These are phyloP conservation scores for Claviceps spartinae DNA, from an alignment of 2,329 filamentous ascomycete genomes.

Conservation along the genomic window DNA sequence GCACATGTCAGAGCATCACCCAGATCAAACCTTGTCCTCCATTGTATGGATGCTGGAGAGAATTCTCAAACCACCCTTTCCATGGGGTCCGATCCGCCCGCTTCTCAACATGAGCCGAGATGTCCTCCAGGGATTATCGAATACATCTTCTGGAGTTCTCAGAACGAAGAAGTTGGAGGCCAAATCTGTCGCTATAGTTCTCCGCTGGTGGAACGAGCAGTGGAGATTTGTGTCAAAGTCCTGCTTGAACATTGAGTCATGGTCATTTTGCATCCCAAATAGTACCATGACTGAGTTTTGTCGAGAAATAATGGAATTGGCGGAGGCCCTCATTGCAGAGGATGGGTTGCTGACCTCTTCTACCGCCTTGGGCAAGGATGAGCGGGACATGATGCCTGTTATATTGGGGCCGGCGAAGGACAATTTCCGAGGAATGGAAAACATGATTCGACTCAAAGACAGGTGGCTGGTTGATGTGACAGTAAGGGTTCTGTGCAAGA, in stretches of 20 bases:
- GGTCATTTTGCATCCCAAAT: constrained; percentile 68
- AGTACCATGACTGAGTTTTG: constrained; percentile 80
- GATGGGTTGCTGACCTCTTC: constrained; percentile 72
- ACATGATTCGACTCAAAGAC: constrained; percentile 84
- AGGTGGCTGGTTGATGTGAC: constrained; percentile 71
- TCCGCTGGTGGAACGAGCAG: constrained; percentile 69
- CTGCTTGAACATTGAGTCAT: constrained; percentile 70
- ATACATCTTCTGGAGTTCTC: constrained; percentile 41
- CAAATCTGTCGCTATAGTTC: constrained; percentile 51
- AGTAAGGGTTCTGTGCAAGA: constrained; percentile 70
- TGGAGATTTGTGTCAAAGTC: constrained; percentile 74
- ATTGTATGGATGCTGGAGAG: constrained; percentile 30
- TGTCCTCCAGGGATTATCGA: constrained; percentile 42
- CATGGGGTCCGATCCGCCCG: constrained; percentile 45
- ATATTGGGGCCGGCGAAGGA: constrained; percentile 27
- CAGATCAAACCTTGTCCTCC: constrained; percentile 26
- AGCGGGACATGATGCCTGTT: constrained; percentile 25
- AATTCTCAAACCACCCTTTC: constrained; percentile 21
- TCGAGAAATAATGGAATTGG: constrained; percentile 87
- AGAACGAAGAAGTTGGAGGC: constrained; percentile 41
- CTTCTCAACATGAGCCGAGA: constrained; percentile 44
- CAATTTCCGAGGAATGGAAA: constrained; percentile 55
- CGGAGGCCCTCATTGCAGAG: constrained; percentile 70
- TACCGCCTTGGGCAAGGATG: constrained; percentile 20
- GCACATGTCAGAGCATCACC: constrained; percentile 25